A percentile compares a stretch with the other conserved stretches of the same genome.
Conservation (phyloP, 345 rosid genomes). For the Rhizophora apiculata region DNA sequence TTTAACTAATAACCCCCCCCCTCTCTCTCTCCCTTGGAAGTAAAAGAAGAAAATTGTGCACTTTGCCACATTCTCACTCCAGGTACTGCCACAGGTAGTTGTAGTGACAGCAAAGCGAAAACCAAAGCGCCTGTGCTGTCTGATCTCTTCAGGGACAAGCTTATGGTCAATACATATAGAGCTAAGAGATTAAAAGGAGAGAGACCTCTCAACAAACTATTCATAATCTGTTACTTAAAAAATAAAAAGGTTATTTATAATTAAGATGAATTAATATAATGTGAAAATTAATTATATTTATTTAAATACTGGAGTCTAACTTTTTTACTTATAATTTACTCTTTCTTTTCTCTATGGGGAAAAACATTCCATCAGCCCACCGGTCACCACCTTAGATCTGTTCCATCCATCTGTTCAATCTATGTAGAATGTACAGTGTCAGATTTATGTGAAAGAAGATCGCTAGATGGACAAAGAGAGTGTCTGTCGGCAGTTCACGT, state of each 20-base stretch:
- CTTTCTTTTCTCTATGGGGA: neutral
- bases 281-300: no score
- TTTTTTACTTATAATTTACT: neutral
- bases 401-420: neutral
- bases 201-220: constrained; percentile 29
- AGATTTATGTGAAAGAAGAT: neutral
- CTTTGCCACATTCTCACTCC: constrained; percentile 38
- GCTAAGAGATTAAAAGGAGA: neutral
- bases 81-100: neutral
- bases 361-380: constrained; percentile 8
- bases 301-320: no score
- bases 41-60: constrained; percentile 10
- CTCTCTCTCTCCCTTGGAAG: no score
- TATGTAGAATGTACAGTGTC: neutral
- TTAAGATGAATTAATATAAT: neutral
- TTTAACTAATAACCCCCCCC: no score
- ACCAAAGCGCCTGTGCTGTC: neutral
- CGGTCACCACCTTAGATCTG: constrained; percentile 7
- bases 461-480: neutral
- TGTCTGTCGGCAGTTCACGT: constrained; percentile 23
- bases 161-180: neutral
- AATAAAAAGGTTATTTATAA: no score
- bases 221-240: neutral
- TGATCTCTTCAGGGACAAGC: constrained; percentile 24
- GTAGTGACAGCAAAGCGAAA: constrained; percentile 12